Evolutionary conservation across 345 rosid species (phyloP).

Genomic region (Firmiana major): DNA sequence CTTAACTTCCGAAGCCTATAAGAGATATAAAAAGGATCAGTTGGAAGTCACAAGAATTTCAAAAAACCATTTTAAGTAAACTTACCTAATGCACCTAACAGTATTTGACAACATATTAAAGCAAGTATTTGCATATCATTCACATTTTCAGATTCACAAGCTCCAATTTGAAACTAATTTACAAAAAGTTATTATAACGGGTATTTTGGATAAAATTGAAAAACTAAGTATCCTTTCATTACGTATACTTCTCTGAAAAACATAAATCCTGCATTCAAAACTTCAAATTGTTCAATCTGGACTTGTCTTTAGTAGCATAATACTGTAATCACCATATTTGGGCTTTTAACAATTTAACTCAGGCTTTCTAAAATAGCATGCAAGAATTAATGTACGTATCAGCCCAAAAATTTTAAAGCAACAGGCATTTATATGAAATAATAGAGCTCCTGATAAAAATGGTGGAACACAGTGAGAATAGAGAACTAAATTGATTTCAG

Average conservation of each 20-base stretch:
- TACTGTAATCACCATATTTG: not conserved
- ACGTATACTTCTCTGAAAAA: not conserved
- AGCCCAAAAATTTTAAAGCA: not conserved
- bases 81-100: not conserved
- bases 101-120: not conserved
- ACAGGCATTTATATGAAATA: not conserved
- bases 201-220: not conserved
- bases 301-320: not conserved
- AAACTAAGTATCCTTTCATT: not conserved
- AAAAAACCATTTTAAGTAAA: not conserved
- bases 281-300: not conserved
- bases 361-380: not conserved
- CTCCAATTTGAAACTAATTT: not conserved
- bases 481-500: not conserved
- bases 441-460: not conserved
- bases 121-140: not conserved
- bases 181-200: not conserved
- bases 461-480: not conserved
- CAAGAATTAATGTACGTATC: not conserved
- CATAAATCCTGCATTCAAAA: not conserved
- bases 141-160: not conserved
- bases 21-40: constrained; percentile 12
- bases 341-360: not conserved
- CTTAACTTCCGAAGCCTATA: constrained; percentile 65
- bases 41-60: not conserved